Conservation (phyloP, 768 basidiomycete species). For the Naganishia vishniacii region DNA sequence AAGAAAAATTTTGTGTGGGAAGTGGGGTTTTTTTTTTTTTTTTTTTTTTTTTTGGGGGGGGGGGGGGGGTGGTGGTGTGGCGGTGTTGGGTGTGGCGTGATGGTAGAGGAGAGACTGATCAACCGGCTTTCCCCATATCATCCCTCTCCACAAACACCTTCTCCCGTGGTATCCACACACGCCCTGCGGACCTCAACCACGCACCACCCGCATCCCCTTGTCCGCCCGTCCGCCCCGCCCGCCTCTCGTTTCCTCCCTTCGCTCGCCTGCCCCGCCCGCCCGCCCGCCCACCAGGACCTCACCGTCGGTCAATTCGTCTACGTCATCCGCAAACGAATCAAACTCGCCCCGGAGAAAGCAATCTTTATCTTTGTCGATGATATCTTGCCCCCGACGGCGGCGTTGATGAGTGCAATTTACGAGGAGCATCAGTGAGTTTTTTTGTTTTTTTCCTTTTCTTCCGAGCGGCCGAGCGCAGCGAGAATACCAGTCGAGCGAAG, state of each 20-base stretch:
- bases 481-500: conserved; percentile 17
- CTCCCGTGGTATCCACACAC: too few relatives aligned
- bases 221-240: too few relatives aligned
- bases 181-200: too few relatives aligned
- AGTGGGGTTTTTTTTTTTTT: too few relatives aligned
- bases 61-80: too few relatives aligned
- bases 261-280: not conserved
- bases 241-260: not conserved
- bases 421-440: conserved; percentile 96
- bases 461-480: not conserved
- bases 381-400: conserved; percentile 94
- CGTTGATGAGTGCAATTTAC: conserved; percentile 96
- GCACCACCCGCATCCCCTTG: too few relatives aligned
- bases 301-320: conserved; percentile 99
- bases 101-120: too few relatives aligned
- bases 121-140: too few relatives aligned
- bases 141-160: too few relatives aligned
- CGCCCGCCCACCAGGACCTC: conserved; percentile 60
- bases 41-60: too few relatives aligned
- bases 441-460: conserved; percentile 8
- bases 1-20: too few relatives aligned
- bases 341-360: conserved; percentile 98
- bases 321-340: conserved; percentile 99
- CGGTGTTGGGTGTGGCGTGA: too few relatives aligned
- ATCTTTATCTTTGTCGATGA: conserved; percentile 99